Base-by-base conservation (phyloP, 352 stramenopile species). In the Pythium plurisporium region DNA sequence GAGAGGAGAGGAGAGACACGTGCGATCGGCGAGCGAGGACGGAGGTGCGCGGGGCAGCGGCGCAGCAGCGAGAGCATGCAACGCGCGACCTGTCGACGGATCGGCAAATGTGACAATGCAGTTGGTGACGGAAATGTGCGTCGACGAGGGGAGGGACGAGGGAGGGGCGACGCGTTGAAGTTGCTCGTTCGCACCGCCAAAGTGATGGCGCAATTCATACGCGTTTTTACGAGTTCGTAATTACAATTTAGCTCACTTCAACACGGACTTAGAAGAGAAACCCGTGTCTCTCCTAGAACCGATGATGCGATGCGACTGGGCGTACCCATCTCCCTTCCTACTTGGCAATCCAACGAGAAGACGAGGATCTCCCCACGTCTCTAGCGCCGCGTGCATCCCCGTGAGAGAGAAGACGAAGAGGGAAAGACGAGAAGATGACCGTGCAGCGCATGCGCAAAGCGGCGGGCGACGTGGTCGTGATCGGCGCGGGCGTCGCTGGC, bases 401-500 rank as follows among this genome's bases (percentile, higher is more conserved):
- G n/a, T 2, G 20, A 46, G 1, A 51, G 44, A 51, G 27, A 37
- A 27, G 8, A 45, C 22, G 30, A 54, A n/a, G 1, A n/a, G 12
- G 10, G 2, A 42, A 15, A 23, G 20, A 22, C 4, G 14, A 4
- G 22, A 25, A 22, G n/a, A 51, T 50, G 31, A 52, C 31, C 11
- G 75, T 80, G 62, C 62, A 65, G 51, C 65, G 55, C 45, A 58
- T 89, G 55, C 67, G 72, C 33, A 85, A 85, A 59, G 55, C 50
- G 1, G 68, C 70, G 29, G 79, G 73, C 44, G 81, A 91, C 56
- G 79, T 89, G 27, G 81, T 91, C 29, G 65, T 91, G 17, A 72
- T 91, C 9, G 81, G 81, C 46, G 81, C 81, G 10, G 81, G 81
- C 22, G 79, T 91, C 31, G 81, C 81, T 1, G 81, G 81, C 4